These are phyloP conservation scores for Thozetella sp. DNA, from an alignment of 495 filamentous ascomycete genomes.

Conservation along the genomic window DNA sequence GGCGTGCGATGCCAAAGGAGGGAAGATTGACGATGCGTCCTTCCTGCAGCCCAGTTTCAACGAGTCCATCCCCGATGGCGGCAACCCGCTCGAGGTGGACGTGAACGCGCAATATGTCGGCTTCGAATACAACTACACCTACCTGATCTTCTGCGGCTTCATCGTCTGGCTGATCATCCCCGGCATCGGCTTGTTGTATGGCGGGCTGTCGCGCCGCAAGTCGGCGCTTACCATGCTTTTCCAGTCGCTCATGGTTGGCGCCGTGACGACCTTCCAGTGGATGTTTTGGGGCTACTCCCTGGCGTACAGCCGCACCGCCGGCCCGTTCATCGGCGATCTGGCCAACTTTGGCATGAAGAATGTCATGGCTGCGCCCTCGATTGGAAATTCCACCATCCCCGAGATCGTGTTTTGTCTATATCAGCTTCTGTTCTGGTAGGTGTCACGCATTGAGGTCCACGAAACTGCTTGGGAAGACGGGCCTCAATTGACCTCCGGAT, in stretches of 20 bases:
- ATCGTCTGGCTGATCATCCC: constrained; percentile 54
- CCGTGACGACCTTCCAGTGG: constrained; percentile 90
- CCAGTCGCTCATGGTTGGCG: constrained; percentile 84
- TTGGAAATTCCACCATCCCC: constrained; percentile 74
- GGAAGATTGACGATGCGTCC: neutral
- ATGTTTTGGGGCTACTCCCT: constrained; percentile 98
- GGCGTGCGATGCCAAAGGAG: neutral
- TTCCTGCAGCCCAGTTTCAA: constrained; percentile 16
- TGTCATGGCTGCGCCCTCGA: constrained; percentile 73
- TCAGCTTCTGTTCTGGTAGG: constrained; percentile 70
- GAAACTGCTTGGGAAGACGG: neutral
- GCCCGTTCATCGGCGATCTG: constrained; percentile 82
- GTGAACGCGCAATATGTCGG: constrained; percentile 24
- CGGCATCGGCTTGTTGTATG: constrained; percentile 95
- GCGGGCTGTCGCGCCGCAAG: constrained; percentile 88
- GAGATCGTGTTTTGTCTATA: constrained; percentile 87
- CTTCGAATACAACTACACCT: constrained; percentile 25
- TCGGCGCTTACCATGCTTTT: constrained; percentile 91
- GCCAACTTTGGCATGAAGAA: constrained; percentile 77
- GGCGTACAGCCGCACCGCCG: constrained; percentile 82
- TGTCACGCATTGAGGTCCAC: neutral
- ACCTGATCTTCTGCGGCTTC: constrained; percentile 22
- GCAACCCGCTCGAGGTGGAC: constrained; percentile 38
- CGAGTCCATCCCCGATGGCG: constrained; percentile 43
- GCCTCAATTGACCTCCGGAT: constrained; percentile 7